Conservation (phyloP, 2,329 filamentous ascomycete species). For the Hymenoscyphus occultus region DNA sequence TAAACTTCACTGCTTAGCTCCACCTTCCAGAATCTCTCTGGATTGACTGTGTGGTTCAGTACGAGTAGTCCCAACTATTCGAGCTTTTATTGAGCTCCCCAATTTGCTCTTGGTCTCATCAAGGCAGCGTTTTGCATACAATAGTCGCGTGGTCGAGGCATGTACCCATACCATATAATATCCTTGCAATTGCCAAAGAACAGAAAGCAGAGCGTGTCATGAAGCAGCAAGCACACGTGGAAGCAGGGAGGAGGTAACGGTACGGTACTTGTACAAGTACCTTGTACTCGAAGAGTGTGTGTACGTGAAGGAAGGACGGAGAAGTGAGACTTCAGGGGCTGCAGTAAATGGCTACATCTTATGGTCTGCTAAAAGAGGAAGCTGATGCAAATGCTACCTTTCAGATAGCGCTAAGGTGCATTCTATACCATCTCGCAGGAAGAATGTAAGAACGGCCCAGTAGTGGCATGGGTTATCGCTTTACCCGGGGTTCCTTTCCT, state of each 20-base stretch:
- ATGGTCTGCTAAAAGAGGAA: neutral
- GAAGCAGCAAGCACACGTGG: constrained; percentile 1
- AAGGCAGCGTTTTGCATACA: neutral
- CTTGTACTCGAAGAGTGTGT: neutral
- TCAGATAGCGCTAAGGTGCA: neutral
- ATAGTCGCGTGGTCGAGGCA: neutral
- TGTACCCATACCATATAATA: neutral
- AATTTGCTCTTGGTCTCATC: neutral
- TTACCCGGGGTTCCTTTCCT: neutral
- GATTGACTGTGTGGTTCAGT: neutral
- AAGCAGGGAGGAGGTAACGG: neutral
- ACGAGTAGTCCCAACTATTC: neutral
- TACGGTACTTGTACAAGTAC: neutral
- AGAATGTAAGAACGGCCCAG: neutral
- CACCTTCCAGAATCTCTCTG: neutral
- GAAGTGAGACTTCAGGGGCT: neutral
- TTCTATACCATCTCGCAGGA: neutral
- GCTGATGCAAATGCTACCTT: neutral
- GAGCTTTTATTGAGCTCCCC: neutral
- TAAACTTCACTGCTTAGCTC: neutral
- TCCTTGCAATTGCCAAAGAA: neutral
- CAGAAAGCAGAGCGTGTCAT: neutral
- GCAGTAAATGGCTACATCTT: neutral
- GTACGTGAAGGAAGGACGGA: neutral
- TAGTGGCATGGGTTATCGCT: neutral